Evolutionary conservation across 1,284 basidiomycete species (phyloP), one percentile per base, ranked within the genome.

Genomic region (Cutaneotrichosporon dermatis): DNA sequence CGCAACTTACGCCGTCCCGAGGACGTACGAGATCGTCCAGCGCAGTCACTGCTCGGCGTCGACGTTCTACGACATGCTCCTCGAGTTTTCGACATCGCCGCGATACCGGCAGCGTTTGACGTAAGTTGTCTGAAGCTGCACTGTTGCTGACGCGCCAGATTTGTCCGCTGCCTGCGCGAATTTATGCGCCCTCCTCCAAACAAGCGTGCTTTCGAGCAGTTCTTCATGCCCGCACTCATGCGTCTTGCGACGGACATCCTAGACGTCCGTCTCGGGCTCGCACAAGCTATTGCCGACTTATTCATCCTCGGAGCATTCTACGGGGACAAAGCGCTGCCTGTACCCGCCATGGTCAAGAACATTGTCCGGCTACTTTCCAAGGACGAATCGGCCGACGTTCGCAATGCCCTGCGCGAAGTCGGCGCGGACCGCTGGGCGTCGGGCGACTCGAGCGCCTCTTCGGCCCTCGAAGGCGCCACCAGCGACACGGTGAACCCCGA

Each of bases 211-310:
- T 79, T 84, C 59, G 85, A 87, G 70, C 81, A 84, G 58, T 77
- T 81, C 48, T 83, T 88, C 63, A 83, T 91, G 74, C 76, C 81
- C 51, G 77, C 82, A 12, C 76, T 96, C 10, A 77, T 80, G 37
- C 71, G 74, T 51, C 81, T 96, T 51, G 84, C 84, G 12, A 70
- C 79, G 41, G 91, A 95, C 71, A 74, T 97, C 33, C 81, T 91
- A 52, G 92, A 93, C 68, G 92, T 98, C 50, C 84, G 92, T 45
- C 90, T 97, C 59, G 88, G 86, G 6, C 82, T 94, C 1, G 87
- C 92, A 11, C 84, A 73, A 46, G 67, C 67, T 41, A 61, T 77
- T 15, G 69, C 67, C 0, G 67, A 71, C 54, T 65, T 79, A 4
- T 78, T 76, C 49, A 67, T 68, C 13, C 61, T 72, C 13, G 73